Base-by-base conservation (phyloP, 1,284 basidiomycete genomes). In the Inonotus hispidus region DNA sequence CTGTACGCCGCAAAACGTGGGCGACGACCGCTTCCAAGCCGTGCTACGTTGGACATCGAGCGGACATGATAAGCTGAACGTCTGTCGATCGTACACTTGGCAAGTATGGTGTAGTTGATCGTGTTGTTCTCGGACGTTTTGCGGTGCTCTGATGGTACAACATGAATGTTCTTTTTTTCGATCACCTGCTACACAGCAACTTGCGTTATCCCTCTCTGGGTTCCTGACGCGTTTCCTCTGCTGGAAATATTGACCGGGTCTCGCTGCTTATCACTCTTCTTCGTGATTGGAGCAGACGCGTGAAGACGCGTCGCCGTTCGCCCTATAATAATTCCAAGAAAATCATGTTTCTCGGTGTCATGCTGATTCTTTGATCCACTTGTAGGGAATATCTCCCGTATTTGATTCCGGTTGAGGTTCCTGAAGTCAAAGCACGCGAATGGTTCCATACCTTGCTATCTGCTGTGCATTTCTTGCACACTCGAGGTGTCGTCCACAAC, bases 381-480 rank as follows among this genome's bases (percentile, higher is more conserved):
- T 55, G 60, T 66, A 91, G 89, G 88, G 80, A 87, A 47, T 89
- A 82, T 69, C 84, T 92, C 63, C 87, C 90, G 1, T 81, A 82
- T 1, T 82, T 90, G 39, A 82, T 96, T 58, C 90, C 92, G 0
- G 91, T 96, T 53, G 87, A 91, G 71, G 87, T 96, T 0, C 80
- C 85, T 35, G 92, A 95, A 67, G 67, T 75, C 1, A 83, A 83
- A 63, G 91, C 92, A n/a, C 84, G 82, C 53, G 79, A 82, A 61
- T 96, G 93, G 90, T 93, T 97, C 71, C 83, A 81, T 52, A 88
- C 85, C 59, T 82, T 97, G 7, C 81, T 93, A n/a, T 91, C 89
- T 6, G 94, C 87, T 2, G 81, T 95, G n/a, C 85, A 88, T 59
- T 95, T 93, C 70, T 81, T 95, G 6, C 93, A 97, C 74, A 82